Percentiles rank a stretch among this genome's conserved stretches.
Evolutionary conservation across 1,139 yeast species (phyloP).

Genomic region (Geotrichum bryndzae): DNA sequence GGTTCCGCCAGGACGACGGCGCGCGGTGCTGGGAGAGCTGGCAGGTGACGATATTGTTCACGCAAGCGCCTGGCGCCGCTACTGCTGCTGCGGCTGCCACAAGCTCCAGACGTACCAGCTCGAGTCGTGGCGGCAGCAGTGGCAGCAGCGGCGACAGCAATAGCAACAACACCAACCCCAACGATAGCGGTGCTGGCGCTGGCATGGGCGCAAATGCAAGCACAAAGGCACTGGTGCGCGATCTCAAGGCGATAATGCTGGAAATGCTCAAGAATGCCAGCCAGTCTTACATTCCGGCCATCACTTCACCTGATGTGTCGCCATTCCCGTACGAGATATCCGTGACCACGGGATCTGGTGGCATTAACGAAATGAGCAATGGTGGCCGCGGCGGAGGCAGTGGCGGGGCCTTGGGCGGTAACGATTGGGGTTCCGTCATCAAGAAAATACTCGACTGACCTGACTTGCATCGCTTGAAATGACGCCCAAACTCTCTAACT

Average conservation of each 20-base stretch:
- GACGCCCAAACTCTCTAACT: neutral
- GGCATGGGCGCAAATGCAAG: neutral
- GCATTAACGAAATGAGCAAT: neutral
- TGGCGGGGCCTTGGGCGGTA: neutral
- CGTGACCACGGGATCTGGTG: conserved; percentile 19
- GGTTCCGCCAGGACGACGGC: neutral
- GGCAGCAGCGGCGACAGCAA: neutral
- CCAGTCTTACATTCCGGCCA: conserved; percentile 64
- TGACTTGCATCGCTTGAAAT: neutral
- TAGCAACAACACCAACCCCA: neutral
- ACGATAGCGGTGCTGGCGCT: neutral
- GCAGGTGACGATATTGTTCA: neutral
- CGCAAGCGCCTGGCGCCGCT: neutral
- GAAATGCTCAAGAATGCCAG: conserved; percentile 50
- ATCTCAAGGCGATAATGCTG: conserved; percentile 34
- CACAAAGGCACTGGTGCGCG: conserved; percentile 1
- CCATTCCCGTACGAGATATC: conserved; percentile 59
- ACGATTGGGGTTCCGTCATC: conserved; percentile 33
- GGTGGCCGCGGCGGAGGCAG: neutral
- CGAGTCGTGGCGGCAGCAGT: neutral
- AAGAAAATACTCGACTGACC: conserved; percentile 30
- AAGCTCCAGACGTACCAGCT: neutral
- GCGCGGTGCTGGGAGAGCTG: neutral
- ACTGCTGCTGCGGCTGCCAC: neutral
- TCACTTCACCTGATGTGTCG: conserved; percentile 56